Percentiles rank a stretch among this genome's conserved stretches.
Evolutionary conservation across 129 eudicot genomes (phyloP).

Genomic region (Flaveria trinervia): DNA sequence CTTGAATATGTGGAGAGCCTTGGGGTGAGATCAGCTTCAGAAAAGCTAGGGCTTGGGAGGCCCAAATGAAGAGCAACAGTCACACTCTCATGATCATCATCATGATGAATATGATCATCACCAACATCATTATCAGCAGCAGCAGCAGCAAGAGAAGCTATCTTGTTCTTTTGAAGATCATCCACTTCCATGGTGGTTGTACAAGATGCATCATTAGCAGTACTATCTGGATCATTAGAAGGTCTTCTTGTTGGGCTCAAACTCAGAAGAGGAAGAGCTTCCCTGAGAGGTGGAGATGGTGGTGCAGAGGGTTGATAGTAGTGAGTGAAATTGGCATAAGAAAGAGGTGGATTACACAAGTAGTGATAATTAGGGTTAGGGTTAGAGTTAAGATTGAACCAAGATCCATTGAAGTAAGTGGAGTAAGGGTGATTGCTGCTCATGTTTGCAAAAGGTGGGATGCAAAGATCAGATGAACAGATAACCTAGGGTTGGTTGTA

Average conservation of each 20-base stretch:
- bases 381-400: slow-evolving; percentile 45
- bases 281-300: slow-evolving; percentile 76
- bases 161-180: slow-evolving; percentile 34
- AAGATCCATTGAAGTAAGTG: slow-evolving; percentile 54
- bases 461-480: slow-evolving; percentile 32
- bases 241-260: slow-evolving; percentile 52
- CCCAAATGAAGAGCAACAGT: slow-evolving; percentile 70
- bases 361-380: slow-evolving; percentile 38
- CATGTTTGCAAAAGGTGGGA: slow-evolving; percentile 45
- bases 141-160: too few relatives aligned
- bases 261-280: slow-evolving; percentile 81
- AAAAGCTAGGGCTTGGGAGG: slow-evolving; percentile 54
- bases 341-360: slow-evolving; percentile 25
- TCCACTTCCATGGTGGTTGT: slow-evolving; percentile 56
- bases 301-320: slow-evolving; percentile 43
- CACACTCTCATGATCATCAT: slow-evolving; percentile 38
- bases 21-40: slow-evolving; percentile 48
- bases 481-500: slow-evolving; percentile 30
- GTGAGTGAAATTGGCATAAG: slow-evolving; percentile 34
- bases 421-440: slow-evolving; percentile 64
- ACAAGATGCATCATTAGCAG: slow-evolving; percentile 25
- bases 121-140: neutral
- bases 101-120: neutral
- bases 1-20: slow-evolving; percentile 30
- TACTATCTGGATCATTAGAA: slow-evolving; percentile 4